Conservation (phyloP, 2,329 filamentous ascomycete species). For the Microascus cirrosus region DNA sequence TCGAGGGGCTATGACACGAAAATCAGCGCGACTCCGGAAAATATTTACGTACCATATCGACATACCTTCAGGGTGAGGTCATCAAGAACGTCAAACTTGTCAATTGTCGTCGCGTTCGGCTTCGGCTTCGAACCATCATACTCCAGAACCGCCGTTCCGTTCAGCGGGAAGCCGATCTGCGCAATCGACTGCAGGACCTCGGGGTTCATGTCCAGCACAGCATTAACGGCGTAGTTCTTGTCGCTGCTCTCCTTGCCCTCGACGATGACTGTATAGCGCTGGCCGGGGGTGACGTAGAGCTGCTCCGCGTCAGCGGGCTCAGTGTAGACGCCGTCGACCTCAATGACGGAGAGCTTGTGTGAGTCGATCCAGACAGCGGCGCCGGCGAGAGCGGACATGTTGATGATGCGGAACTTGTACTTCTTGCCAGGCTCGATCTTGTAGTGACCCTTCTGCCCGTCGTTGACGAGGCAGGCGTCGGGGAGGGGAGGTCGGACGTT, state of each 20-base stretch:
- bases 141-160: constrained; percentile 32
- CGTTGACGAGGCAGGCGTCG: constrained; percentile 38
- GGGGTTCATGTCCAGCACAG: constrained; percentile 30
- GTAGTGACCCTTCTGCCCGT: constrained; percentile 20
- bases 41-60: neutral
- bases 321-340: constrained; percentile 29
- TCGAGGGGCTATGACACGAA: constrained; percentile 39
- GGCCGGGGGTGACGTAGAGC: constrained; percentile 28
- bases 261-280: constrained; percentile 35
- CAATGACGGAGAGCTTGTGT: constrained; percentile 30
- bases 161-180: constrained; percentile 19
- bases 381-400: constrained; percentile 28
- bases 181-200: constrained; percentile 15
- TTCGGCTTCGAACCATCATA: constrained; percentile 16
- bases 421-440: constrained; percentile 9
- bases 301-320: constrained; percentile 21
- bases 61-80: constrained; percentile 50
- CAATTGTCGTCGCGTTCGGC: constrained; percentile 17
- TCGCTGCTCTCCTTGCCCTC: constrained; percentile 23
- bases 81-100: constrained; percentile 56
- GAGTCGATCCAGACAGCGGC: constrained; percentile 29
- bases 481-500: constrained; percentile 42
- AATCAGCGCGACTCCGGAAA: neutral
- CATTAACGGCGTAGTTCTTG: constrained; percentile 30
- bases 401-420: constrained; percentile 33